phyloP scores from a whole-genome alignment of 2,329 filamentous ascomycete genomes.

The Ceratocystis eucalypticola region DNA sequence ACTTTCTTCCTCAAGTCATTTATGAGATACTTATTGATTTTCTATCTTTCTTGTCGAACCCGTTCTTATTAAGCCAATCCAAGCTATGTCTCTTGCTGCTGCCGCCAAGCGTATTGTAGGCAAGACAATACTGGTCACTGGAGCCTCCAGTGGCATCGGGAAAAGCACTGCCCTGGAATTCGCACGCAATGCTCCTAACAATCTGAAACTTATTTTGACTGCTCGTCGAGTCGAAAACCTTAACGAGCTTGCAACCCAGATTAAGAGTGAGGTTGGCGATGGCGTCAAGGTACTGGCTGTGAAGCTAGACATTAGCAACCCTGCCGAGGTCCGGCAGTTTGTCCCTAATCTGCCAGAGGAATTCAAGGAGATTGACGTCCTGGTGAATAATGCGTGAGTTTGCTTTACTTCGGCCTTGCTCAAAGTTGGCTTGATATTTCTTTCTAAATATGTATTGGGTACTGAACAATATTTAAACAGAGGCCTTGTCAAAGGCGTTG shows the following conservation, averaged over 20 bases:
- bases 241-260: conserved; percentile 61
- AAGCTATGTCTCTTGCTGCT: conserved; percentile 44
- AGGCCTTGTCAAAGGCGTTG: conserved; percentile 79
- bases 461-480: conserved; percentile 31
- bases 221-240: conserved; percentile 74
- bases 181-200: conserved; percentile 65
- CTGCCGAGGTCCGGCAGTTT: conserved; percentile 59
- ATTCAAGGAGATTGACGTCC: conserved; percentile 70
- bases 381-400: conserved; percentile 91
- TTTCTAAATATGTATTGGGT: neutral
- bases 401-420: neutral
- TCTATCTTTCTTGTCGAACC: neutral
- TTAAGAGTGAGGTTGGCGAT: conserved; percentile 59
- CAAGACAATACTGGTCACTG: conserved; percentile 87
- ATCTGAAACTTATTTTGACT: conserved; percentile 73
- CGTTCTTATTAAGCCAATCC: conserved; percentile 12
- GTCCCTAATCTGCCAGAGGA: conserved; percentile 62
- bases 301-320: conserved; percentile 74
- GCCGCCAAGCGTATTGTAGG: conserved; percentile 73
- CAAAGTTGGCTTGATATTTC: too few relatives aligned
- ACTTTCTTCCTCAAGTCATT: too few relatives aligned
- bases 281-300: conserved; percentile 73
- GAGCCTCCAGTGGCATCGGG: conserved; percentile 87
- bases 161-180: conserved; percentile 77
- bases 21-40: conserved; percentile 2